A percentile compares a stretch with the other conserved stretches of the same genome.
phyloP scores from a whole-genome alignment of 768 basidiomycete species.

The Trametes cubensis region DNA sequence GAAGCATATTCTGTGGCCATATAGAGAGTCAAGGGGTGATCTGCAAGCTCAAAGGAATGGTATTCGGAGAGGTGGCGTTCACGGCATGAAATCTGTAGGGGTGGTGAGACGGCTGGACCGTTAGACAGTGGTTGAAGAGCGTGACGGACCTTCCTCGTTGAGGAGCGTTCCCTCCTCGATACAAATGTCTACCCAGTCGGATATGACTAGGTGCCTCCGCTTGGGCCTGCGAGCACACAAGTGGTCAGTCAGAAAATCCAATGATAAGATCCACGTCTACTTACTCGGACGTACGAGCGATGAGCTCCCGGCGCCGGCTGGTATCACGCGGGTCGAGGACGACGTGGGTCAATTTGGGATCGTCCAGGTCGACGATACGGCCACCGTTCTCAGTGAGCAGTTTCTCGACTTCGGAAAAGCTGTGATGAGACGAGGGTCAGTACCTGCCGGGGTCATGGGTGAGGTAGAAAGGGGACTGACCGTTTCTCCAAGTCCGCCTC shows the following conservation, averaged over 20 bases:
- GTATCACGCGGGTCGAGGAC: slow-evolving; percentile 82
- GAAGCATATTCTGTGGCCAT: too few species aligned
- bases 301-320: slow-evolving; percentile 69
- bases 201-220: slow-evolving; percentile 73
- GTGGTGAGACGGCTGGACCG: neutral
- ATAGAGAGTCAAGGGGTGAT: too few species aligned
- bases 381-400: slow-evolving; percentile 75
- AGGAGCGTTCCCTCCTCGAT: slow-evolving; percentile 82
- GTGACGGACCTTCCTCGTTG: slow-evolving; percentile 72
- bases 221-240: slow-evolving; percentile 61
- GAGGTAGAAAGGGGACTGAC: slow-evolving; percentile 39
- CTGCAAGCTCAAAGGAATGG: neutral
- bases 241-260: neutral
- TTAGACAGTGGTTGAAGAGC: too few species aligned
- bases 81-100: neutral
- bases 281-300: slow-evolving; percentile 72
- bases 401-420: slow-evolving; percentile 55
- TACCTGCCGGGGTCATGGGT: neutral
- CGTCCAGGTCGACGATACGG: slow-evolving; percentile 62
- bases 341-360: slow-evolving; percentile 85
- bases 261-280: slow-evolving; percentile 25
- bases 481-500: slow-evolving; percentile 54
- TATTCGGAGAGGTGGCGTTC: neutral
- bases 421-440: slow-evolving; percentile 33
- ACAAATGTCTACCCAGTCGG: slow-evolving; percentile 77